phyloP scores from a whole-genome alignment of 2,329 filamentous ascomycete species.

The Diaporthe sp. region DNA sequence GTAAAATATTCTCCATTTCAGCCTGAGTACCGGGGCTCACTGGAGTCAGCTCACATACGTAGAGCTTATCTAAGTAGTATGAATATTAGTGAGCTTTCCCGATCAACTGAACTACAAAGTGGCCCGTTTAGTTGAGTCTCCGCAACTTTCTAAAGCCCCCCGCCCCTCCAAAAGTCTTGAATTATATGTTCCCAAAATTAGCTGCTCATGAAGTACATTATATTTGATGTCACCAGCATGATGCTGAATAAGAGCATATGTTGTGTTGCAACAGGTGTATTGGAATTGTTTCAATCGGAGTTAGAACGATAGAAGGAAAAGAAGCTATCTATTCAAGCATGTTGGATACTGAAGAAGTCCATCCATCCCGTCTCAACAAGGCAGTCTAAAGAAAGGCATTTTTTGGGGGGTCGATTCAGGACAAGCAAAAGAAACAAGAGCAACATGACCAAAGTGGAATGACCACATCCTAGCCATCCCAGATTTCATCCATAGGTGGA shows the following conservation, averaged over 20 bases:
- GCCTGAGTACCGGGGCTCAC: no score
- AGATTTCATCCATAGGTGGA: background rate
- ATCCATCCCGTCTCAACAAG: background rate
- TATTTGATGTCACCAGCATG: background rate
- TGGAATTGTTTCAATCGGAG: background rate
- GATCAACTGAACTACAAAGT: background rate
- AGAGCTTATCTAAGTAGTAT: background rate
- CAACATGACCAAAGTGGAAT: background rate
- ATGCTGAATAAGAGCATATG: background rate
- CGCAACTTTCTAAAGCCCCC: background rate
- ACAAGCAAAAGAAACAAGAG: background rate
- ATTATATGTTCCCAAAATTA: background rate
- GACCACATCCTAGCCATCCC: background rate
- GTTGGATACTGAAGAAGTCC: background rate
- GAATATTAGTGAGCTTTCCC: background rate
- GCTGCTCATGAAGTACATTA: background rate
- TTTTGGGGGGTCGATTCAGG: background rate
- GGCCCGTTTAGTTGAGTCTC: background rate
- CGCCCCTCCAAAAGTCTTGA: background rate
- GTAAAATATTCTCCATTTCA: no score
- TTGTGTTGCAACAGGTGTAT: background rate
- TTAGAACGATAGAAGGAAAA: background rate
- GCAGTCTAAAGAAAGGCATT: conserved; percentile 1
- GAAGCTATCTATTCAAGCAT: background rate
- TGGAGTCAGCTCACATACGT: no score